Evolutionary conservation across 805 yeast species (phyloP), one percentile per base, ranked within the genome.

Genomic region (Ogataea saltuana): DNA sequence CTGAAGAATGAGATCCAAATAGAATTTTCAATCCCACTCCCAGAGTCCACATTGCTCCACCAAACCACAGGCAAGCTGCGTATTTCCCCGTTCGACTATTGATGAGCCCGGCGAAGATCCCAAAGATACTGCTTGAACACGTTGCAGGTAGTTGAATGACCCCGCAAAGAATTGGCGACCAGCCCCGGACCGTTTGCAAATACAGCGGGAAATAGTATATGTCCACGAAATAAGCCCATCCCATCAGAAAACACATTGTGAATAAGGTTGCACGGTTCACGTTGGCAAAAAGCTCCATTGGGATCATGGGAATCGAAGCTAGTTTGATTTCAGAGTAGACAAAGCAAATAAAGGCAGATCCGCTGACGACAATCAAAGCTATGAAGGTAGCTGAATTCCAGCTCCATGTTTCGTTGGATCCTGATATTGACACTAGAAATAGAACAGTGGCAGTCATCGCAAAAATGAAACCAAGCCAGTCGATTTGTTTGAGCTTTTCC

Each of bases 351-450:
- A 71, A 64, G 9, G 66, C 54, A 0, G 59, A 42, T 2, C 66
- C 72, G 22, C 79, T 76, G 31, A 73, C 45, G 4, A 60, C 57
- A 30, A 74, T 54, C 55, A 70, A 61, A 5, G 63, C 45, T 11
- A 51, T 49, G 35, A 51, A 51, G 3, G 44, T 46, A 4, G 51
- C 44, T 6, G 55, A 51, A 49, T 70, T 54, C 88, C 88, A 83
- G 0, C 66, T 56, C 59, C 72, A 80, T 4, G 72, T 62, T 3
- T 72, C 60, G 1, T 85, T 85, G 21, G 85, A 87, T 17, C 83
- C 81, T 43, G 74, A 72, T 13, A 78, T 58, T 3, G 84, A 79
- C 7, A 80, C 67, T 37, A 79, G 65, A n/a, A 80, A 53, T 3
- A 79, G 56, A 0, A 77, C 73, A 28, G 74, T 65, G 0, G 74